These are phyloP conservation scores for Pulveroboletus sp. DNA, from an alignment of 768 basidiomycete species.

Conservation along the genomic window DNA sequence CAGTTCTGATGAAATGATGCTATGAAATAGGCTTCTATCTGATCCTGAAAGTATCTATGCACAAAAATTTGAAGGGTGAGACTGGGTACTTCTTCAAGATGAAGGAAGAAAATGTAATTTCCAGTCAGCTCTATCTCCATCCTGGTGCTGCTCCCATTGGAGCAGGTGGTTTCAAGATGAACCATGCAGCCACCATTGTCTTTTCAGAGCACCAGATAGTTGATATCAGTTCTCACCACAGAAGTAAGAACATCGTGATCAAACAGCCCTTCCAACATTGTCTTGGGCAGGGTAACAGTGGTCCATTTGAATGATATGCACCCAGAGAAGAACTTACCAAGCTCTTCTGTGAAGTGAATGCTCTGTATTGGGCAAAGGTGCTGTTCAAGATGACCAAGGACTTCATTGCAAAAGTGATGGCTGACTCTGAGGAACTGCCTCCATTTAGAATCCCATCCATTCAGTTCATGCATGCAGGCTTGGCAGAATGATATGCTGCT, in stretches of 20 bases:
- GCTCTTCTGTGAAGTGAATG: background rate
- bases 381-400: background rate
- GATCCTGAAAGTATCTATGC: background rate
- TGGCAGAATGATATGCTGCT: background rate
- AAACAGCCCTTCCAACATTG: background rate
- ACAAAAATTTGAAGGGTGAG: too few species aligned
- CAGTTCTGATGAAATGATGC: background rate
- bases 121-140: too few species aligned
- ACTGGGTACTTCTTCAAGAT: too few species aligned
- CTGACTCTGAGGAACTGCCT: background rate
- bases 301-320: background rate
- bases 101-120: too few species aligned
- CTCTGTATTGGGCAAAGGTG: background rate
- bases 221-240: background rate
- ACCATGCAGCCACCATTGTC: background rate
- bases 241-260: background rate
- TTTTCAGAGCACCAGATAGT: background rate
- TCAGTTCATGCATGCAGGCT: background rate
- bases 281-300: background rate
- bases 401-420: background rate
- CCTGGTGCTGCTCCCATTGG: too few species aligned
- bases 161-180: background rate
- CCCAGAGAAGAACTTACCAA: background rate
- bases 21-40: background rate
- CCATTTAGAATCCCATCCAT: background rate